Evolutionary conservation across 1,139 yeast genomes (phyloP).

Genomic region (Pichia sp.): DNA sequence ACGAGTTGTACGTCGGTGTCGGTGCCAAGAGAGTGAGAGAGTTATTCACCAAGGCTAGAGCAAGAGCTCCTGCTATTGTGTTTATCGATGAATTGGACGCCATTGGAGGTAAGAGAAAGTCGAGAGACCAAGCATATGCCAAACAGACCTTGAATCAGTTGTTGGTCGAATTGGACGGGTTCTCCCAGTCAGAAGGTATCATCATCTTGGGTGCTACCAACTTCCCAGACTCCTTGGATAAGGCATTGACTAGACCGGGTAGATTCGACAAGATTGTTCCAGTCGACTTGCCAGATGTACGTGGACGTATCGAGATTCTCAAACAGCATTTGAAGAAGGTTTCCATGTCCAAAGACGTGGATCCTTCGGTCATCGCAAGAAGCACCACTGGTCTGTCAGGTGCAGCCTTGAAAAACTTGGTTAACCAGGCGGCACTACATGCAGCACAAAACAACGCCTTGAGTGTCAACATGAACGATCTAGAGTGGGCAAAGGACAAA

Average conservation of each 20-base stretch:
- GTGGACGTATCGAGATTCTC: slow-evolving; percentile 92
- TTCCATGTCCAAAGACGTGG: slow-evolving; percentile 79
- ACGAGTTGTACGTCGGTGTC: slow-evolving; percentile 96
- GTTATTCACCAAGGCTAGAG: slow-evolving; percentile 86
- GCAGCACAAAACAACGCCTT: slow-evolving; percentile 93
- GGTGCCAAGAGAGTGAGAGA: slow-evolving; percentile 98
- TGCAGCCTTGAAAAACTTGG: slow-evolving; percentile 92
- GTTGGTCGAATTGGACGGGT: slow-evolving; percentile 94
- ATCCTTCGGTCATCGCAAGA: slow-evolving; percentile 84
- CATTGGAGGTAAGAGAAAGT: slow-evolving; percentile 95
- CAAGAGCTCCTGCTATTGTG: slow-evolving; percentile 93
- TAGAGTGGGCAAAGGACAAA: slow-evolving; percentile 99
- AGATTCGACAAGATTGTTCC: slow-evolving; percentile 94
- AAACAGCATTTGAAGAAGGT: slow-evolving; percentile 91
- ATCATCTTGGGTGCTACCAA: slow-evolving; percentile 97
- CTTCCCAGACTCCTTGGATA: slow-evolving; percentile 94
- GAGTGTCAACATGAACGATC: slow-evolving; percentile 83
- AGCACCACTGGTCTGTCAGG: slow-evolving; percentile 98
- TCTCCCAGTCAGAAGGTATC: slow-evolving; percentile 87
- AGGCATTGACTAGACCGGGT: slow-evolving; percentile 97
- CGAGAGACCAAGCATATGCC: slow-evolving; percentile 96
- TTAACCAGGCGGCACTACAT: slow-evolving; percentile 95
- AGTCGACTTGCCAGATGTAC: slow-evolving; percentile 95
- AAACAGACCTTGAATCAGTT: slow-evolving; percentile 95
- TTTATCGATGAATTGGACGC: slow-evolving; percentile 97